Percentiles rank a stretch among this genome's conserved stretches.
phyloP scores from a whole-genome alignment of 2,329 filamentous ascomycete species.

The Herpotrichia juniperi region DNA sequence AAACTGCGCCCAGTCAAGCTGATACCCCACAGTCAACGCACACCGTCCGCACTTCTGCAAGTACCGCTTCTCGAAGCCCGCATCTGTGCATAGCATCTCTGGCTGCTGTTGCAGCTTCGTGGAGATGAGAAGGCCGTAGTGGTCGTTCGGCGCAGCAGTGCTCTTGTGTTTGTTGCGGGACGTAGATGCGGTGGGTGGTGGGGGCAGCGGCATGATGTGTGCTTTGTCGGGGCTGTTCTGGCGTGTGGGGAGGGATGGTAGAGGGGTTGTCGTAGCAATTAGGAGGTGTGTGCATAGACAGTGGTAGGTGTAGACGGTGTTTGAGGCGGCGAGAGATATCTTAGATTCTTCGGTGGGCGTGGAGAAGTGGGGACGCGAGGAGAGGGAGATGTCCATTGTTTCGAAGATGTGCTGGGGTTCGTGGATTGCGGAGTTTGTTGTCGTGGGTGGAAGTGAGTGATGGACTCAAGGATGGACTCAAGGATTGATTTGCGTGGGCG shows the following conservation, averaged over 20 bases:
- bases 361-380: conserved; percentile 3
- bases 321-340: conserved; percentile 40
- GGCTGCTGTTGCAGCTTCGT: conserved; percentile 56
- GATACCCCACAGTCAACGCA: conserved; percentile 66
- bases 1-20: conserved; percentile 61
- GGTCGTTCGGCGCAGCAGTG: conserved; percentile 17
- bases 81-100: conserved; percentile 60
- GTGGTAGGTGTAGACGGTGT: conserved; percentile 61
- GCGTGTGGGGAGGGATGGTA: conserved; percentile 61
- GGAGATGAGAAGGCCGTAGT: conserved; percentile 60
- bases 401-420: not conserved
- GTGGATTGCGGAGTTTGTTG: not conserved
- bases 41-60: conserved; percentile 66
- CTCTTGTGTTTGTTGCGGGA: conserved; percentile 18
- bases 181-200: conserved; percentile 26
- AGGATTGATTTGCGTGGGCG: not conserved
- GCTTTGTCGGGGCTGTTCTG: conserved; percentile 57
- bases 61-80: conserved; percentile 72
- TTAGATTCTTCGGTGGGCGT: conserved; percentile 25
- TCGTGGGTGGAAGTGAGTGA: not conserved
- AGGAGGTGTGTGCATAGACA: conserved; percentile 72
- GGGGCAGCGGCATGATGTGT: conserved; percentile 62
- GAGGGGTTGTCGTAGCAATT: conserved; percentile 62
- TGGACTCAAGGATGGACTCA: not conserved
- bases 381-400: conserved; percentile 7